Evolutionary conservation across 805 yeast species (phyloP), one percentile per base, ranked within the genome.

Genomic region (Tetrapisispora namnaoensis): DNA sequence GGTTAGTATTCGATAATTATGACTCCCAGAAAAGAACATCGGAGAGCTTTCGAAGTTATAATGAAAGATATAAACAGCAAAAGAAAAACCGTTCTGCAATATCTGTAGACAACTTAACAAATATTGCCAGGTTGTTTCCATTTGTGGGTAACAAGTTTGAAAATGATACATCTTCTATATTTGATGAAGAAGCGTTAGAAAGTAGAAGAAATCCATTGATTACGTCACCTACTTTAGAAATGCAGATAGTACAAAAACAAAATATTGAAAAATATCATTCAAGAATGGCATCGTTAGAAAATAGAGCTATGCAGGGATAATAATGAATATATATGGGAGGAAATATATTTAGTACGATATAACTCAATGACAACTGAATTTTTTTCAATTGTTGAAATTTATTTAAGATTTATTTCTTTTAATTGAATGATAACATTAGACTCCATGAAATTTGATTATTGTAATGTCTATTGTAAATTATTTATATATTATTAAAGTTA

Each of bases 171-270:
- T 4, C 34, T 7, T 22, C 14, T 35, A 2, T 40, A 8, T 40
- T 40, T 40, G 43, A 40, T 22, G 40, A 43, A 36, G 32, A 43
- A 24, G 21, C 39, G 2, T 21, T 32, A 14, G 24, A 27, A 30
- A 8, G 55, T 27, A 58, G 58, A 44, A 66, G 67, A 53, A 61
- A 60, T 53, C 65, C 71, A 13, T 73, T 80, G 76, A 85, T 82
- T 64, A 76, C 83, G 47, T 84, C 91, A 3, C 95, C 95, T 30
- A 86, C 93, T 0, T 83, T 81, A n/a, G 87, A 83, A 56, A 40
- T 37, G 21, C 27, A 32, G 32, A 8, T 32, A 5, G 17, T 37
- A n/a, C 40, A 37, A 14, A 28, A 42, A 9, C 17, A 17, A 16
- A 16, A 39, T 16, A 38, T 24, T 17, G 32, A 30, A 34, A 32